Base-by-base conservation (phyloP, 148 eudicot genomes). In the Selenicereus undatus region DNA sequence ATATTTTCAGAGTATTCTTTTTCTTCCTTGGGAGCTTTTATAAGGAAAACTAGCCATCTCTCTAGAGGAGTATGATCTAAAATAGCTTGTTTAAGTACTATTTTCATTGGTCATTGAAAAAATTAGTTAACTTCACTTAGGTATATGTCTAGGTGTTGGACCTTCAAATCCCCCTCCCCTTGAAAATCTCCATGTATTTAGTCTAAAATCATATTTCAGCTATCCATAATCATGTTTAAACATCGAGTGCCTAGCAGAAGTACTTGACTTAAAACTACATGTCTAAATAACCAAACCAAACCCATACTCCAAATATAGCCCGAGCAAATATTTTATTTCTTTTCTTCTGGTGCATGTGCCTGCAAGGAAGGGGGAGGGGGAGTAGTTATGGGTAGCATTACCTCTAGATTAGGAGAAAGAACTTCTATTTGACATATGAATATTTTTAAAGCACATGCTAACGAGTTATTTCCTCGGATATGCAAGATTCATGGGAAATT, bases 401-500 rank as follows among this genome's bases (percentile, higher is more conserved):
- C 12, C 12, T 9, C 51, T 48, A 48, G 10, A 48, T 54, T 17
- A 3, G 2, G 60, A 54, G 60, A 54, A 16, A 54, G 22, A 16
- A 20, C 5, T 54, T 54, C 60, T 54, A 3, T 54, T 17, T 36
- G 39, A 36, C 51, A 48, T 48, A 48, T 48, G 51, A 48, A 48
- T 48, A 48, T 48, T 9, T 48, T 48, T 3, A 9, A 48, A 3
- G 51, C 51, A 48, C 1, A 48, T 48, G 51, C 7, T 48, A 48
- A 48, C 3, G 51, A 48, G 20, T 22, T 20, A 20, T 60, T 60
- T 17, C 27, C 9, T 60, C 4, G 66, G 71, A 24, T 65, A 22
- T 75, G 65, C 90, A 93, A 97, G 99, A 95, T 84, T 84, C 94
- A 76, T 93, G 97, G 99, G 97, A 94, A 20, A 93, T 95, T 8